Percentiles rank a stretch among this genome's conserved stretches.
Conservation (phyloP, 2,329 filamentous ascomycete species). For the Aspergillus pseudoviridinutans region DNA sequence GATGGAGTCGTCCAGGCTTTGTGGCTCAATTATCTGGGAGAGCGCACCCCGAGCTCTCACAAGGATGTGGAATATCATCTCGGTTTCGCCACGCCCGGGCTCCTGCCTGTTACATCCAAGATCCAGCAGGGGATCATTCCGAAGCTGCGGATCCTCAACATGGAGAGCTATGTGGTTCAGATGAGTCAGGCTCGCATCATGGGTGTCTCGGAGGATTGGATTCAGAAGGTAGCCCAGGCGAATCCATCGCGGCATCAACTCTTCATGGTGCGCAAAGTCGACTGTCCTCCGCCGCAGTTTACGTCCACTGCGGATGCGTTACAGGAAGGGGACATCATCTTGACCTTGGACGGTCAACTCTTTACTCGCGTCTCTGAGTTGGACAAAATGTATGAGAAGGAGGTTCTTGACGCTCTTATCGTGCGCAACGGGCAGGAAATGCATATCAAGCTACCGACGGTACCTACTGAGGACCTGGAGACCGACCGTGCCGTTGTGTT, state of each 20-base stretch:
- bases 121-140: slow-evolving; percentile 77
- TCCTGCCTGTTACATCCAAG: slow-evolving; percentile 82
- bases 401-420: slow-evolving; percentile 76
- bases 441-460: slow-evolving; percentile 72
- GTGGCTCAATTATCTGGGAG: slow-evolving; percentile 95
- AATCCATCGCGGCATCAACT: slow-evolving; percentile 93
- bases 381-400: slow-evolving; percentile 92
- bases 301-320: slow-evolving; percentile 56
- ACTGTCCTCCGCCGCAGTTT: slow-evolving; percentile 53
- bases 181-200: slow-evolving; percentile 97
- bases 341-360: slow-evolving; percentile 85
- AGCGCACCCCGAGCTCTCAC: slow-evolving; percentile 71
- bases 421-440: slow-evolving; percentile 81
- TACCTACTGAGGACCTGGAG: slow-evolving; percentile 84
- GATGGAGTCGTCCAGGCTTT: slow-evolving; percentile 91
- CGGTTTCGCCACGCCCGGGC: slow-evolving; percentile 79
- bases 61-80: slow-evolving; percentile 97
- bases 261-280: slow-evolving; percentile 95
- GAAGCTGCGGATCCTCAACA: slow-evolving; percentile 82
- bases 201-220: slow-evolving; percentile 96
- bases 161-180: slow-evolving; percentile 90
- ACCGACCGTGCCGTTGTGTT: slow-evolving; percentile 90
- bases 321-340: slow-evolving; percentile 84
- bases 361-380: slow-evolving; percentile 91
- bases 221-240: slow-evolving; percentile 78